Percentiles rank a stretch among this genome's conserved stretches.
Conservation (phyloP, 1,284 basidiomycete genomes). For the Heterobasidion parviporum region DNA sequence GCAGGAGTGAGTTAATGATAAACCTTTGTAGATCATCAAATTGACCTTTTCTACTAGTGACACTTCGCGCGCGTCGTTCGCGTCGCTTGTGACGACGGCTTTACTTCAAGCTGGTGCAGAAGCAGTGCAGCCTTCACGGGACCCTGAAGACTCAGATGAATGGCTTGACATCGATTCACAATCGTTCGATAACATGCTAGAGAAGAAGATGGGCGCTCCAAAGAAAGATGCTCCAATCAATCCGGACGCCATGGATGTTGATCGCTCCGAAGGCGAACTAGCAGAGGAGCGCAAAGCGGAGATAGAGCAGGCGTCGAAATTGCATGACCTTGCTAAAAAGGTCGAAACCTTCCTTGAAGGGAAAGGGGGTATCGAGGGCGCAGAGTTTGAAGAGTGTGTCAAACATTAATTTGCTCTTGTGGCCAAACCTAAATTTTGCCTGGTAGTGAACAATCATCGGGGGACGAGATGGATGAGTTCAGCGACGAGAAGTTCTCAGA, state of each 20-base stretch:
- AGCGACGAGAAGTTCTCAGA: slow-evolving; percentile 36
- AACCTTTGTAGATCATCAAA: background rate
- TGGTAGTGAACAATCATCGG: slow-evolving; percentile 51
- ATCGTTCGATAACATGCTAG: slow-evolving; percentile 57
- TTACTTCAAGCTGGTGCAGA: slow-evolving; percentile 30
- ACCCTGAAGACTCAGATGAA: slow-evolving; percentile 57
- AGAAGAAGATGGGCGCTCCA: slow-evolving; percentile 28
- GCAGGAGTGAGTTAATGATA: slow-evolving; percentile 47
- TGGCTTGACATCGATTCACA: slow-evolving; percentile 67
- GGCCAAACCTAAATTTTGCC: background rate
- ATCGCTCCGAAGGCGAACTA: slow-evolving; percentile 22
- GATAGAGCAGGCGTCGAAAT: slow-evolving; percentile 57
- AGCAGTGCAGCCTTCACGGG: slow-evolving; percentile 11
- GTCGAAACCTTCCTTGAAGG: slow-evolving; percentile 85
- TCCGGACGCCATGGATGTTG: slow-evolving; percentile 37
- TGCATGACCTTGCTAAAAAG: slow-evolving; percentile 74
- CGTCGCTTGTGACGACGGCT: slow-evolving; percentile 59
- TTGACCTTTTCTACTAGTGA: slow-evolving; percentile 33
- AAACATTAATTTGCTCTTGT: background rate
- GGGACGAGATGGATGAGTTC: slow-evolving; percentile 31
- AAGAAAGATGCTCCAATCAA: slow-evolving; percentile 7
- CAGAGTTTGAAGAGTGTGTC: slow-evolving; percentile 79
- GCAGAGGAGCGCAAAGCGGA: slow-evolving; percentile 38
- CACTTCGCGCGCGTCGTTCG: slow-evolving; percentile 62
- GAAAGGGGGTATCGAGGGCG: slow-evolving; percentile 81